phyloP scores from a whole-genome alignment of 2,329 filamentous ascomycete genomes.

The Hypoxylon sp. region DNA sequence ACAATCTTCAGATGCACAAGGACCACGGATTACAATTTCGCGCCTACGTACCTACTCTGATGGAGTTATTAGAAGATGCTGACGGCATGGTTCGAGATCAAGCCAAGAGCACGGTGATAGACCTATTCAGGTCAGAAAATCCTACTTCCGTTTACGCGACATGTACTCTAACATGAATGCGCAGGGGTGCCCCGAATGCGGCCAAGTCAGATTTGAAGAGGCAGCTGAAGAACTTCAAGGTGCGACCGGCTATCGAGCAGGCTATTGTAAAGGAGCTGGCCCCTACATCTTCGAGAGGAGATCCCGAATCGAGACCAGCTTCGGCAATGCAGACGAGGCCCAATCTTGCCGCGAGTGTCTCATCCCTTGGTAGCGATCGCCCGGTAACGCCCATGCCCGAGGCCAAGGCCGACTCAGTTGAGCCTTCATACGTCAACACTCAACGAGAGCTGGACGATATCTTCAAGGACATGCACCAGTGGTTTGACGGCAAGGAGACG shows the following conservation, averaged over 20 bases:
- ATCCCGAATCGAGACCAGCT: constrained; percentile 52
- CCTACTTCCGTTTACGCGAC: neutral
- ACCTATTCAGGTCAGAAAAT: constrained; percentile 74
- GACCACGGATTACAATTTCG: constrained; percentile 83
- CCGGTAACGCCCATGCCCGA: constrained; percentile 71
- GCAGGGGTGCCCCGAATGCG: constrained; percentile 76
- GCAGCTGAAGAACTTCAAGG: constrained; percentile 83
- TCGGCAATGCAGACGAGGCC: constrained; percentile 49
- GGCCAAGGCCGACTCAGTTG: constrained; percentile 71
- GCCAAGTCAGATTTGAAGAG: constrained; percentile 90
- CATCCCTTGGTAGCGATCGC: constrained; percentile 58
- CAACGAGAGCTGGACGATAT: constrained; percentile 87
- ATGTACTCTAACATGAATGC: constrained; percentile 22
- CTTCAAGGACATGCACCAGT: constrained; percentile 79
- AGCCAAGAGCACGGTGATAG: constrained; percentile 83
- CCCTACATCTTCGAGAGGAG: constrained; percentile 53
- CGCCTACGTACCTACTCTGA: constrained; percentile 80
- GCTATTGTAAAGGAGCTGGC: constrained; percentile 80
- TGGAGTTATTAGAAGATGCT: constrained; percentile 88
- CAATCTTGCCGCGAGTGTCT: constrained; percentile 60
- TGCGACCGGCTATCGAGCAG: constrained; percentile 84
- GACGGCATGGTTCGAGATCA: constrained; percentile 86
- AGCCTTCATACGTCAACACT: constrained; percentile 85
- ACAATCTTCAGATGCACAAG: constrained; percentile 74
- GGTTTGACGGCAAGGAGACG: constrained; percentile 87